These are phyloP conservation scores for Zygosaccharomyces lentus DNA, from an alignment of 805 yeast species.

Conservation along the genomic window DNA sequence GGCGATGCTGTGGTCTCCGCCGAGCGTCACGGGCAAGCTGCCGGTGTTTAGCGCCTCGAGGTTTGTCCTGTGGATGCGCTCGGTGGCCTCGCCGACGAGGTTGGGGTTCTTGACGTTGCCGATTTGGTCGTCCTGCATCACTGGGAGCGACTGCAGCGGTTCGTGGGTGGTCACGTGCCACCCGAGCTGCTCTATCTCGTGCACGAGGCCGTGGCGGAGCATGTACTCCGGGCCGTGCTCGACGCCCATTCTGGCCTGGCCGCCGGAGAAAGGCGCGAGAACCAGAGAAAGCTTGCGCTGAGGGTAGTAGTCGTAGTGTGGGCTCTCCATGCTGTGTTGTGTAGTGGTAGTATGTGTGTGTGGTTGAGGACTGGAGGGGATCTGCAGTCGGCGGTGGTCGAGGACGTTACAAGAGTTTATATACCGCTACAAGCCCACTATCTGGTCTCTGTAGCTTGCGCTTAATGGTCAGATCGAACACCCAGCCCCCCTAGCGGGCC, in stretches of 20 bases:
- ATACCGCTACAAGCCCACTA: background rate
- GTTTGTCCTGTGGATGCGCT: constrained; percentile 59
- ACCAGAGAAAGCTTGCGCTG: constrained; percentile 55
- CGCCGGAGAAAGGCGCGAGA: constrained; percentile 92
- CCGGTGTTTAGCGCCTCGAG: constrained; percentile 44
- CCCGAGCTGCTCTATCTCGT: constrained; percentile 61
- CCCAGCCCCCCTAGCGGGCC: constrained; percentile 5
- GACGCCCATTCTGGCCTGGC: constrained; percentile 91
- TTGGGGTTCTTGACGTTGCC: constrained; percentile 64
- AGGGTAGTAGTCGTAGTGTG: constrained; percentile 49
- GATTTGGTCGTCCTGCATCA: constrained; percentile 47
- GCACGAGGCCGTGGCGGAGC: constrained; percentile 63
- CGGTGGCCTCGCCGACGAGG: constrained; percentile 70
- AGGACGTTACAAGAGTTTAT: background rate
- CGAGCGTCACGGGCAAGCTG: constrained; percentile 74
- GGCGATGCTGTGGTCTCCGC: constrained; percentile 97
- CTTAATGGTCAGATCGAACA: constrained; percentile 5
- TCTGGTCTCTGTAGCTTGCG: constrained; percentile 16
- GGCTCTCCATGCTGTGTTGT: constrained; percentile 3
- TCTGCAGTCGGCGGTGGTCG: background rate
- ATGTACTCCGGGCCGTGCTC: constrained; percentile 89
- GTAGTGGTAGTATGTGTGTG: background rate
- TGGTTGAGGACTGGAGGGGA: background rate
- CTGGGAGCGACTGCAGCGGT: constrained; percentile 50
- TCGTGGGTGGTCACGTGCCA: constrained; percentile 57